Percentiles rank a stretch among this genome's conserved stretches.
Evolutionary conservation across 805 yeast genomes (phyloP).

Genomic region (Yarrowia hollandica): DNA sequence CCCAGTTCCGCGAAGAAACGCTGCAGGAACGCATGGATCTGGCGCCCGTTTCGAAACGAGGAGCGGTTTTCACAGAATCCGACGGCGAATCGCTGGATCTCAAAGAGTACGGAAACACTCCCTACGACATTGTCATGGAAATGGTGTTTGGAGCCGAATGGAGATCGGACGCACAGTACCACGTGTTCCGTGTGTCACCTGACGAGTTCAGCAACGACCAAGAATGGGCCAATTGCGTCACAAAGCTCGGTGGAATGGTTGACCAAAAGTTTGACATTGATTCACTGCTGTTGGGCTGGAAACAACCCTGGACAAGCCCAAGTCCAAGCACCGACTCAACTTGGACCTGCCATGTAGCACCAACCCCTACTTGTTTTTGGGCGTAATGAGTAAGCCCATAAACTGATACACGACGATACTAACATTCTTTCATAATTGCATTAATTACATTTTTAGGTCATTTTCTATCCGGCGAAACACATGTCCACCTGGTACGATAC

Average conservation of each 20-base stretch:
- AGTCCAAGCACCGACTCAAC: too few relatives aligned
- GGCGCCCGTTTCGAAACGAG: background rate
- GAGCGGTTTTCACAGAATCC: background rate
- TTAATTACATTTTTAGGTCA: too few relatives aligned
- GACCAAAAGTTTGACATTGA: slow-evolving; percentile 10
- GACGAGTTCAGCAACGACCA: slow-evolving; percentile 9
- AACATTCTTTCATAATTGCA: too few relatives aligned
- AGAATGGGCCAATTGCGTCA: slow-evolving; percentile 15
- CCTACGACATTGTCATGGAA: slow-evolving; percentile 8
- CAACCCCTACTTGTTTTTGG: background rate
- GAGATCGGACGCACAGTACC: background rate
- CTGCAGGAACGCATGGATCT: background rate
- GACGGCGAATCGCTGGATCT: slow-evolving; percentile 14
- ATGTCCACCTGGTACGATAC: too few relatives aligned
- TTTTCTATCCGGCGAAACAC: too few relatives aligned
- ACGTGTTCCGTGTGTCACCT: slow-evolving; percentile 6
- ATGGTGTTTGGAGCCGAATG: slow-evolving; percentile 22
- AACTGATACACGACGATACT: too few relatives aligned
- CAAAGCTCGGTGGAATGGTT: slow-evolving; percentile 9
- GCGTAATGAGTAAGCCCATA: too few relatives aligned
- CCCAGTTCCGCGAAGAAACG: slow-evolving; percentile 14
- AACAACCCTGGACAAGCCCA: slow-evolving; percentile 6
- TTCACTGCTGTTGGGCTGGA: slow-evolving; percentile 7
- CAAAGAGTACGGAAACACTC: background rate
- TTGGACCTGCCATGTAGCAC: slow-evolving; percentile 1